phyloP scores from a whole-genome alignment of 305 asterid species.

The Lippia alba region DNA sequence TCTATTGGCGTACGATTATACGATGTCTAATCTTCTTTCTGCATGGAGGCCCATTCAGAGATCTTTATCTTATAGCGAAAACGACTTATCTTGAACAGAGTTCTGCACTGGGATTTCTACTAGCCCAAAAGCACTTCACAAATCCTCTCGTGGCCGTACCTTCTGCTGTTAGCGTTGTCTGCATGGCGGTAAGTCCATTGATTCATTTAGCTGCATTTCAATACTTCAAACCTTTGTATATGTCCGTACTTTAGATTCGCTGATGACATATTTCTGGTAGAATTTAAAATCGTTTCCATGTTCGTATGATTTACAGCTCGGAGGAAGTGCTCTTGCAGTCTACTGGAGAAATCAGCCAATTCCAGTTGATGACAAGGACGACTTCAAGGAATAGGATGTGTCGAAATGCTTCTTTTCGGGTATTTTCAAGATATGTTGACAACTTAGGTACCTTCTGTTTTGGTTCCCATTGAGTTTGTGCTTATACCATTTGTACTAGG shows the following conservation, averaged over 20 bases:
- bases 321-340: slow-evolving; percentile 97
- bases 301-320: slow-evolving; percentile 59
- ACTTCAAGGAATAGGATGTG: slow-evolving; percentile 79
- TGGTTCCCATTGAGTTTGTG: no score
- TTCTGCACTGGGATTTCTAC: slow-evolving; percentile 93
- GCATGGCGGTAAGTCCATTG: slow-evolving; percentile 89
- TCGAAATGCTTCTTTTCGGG: not conserved
- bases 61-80: not conserved
- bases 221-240: not conserved
- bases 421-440: not conserved
- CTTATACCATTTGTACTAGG: no score
- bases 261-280: not conserved
- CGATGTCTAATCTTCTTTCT: no score
- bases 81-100: slow-evolving; percentile 54
- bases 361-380: slow-evolving; percentile 90
- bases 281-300: not conserved
- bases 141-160: slow-evolving; percentile 98
- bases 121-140: slow-evolving; percentile 95
- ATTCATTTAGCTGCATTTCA: slow-evolving; percentile 2
- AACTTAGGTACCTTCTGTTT: no score
- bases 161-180: slow-evolving; percentile 97
- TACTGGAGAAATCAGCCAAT: slow-evolving; percentile 92
- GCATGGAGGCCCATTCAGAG: no score
- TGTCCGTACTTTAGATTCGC: not conserved
- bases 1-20: no score